Evolutionary conservation across 139 green algal species (phyloP), one percentile per base, ranked within the genome.

Genomic region (Volvox africanus): DNA sequence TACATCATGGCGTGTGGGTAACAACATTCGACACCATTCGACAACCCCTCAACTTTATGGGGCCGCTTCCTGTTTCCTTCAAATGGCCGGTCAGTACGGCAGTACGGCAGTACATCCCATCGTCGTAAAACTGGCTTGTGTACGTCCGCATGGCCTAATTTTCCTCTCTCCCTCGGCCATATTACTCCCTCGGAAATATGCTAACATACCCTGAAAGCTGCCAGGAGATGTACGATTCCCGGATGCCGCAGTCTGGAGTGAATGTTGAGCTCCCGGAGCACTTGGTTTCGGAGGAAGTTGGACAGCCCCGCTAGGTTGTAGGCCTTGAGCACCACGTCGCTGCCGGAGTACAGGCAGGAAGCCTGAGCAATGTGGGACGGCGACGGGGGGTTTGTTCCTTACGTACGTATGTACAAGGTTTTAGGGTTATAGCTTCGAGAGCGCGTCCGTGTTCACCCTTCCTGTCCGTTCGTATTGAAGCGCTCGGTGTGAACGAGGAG

Each of bases 311-410:
- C 11, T 26, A 94, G 91, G 9, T 62, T 32, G 87, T 96, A 96
- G 61, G 88, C 83, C 80, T 96, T 96, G 44, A 96, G 91, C 76
- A 93, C 94, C 22, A 95, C 93, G 1, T 69, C 85, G 67, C 84
- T 81, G 24, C 75, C 37, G 1, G 90, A 93, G 9, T n/a, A 71
- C 1, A 32, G 22, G 69, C 84, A 89, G 16, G 28, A 55, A 30
- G 83, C 83, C 83, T 88, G 65, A 0, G 67, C 30, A 55, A 55
- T 55, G 44, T 55, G 44, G 44, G 9, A 55, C 44, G 44, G 44
- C 9, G 44, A 55, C 9, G 44, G 44, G n/a, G n/a, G n/a, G n/a
- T n/a, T n/a, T n/a, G n/a, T n/a, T n/a, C n/a, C n/a, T n/a, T n/a
- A n/a, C n/a, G n/a, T n/a, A n/a, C n/a, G n/a, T n/a, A n/a, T n/a